These are phyloP conservation scores for Calendula officinalis DNA, from an alignment of 129 eudicot species.

Conservation along the genomic window DNA sequence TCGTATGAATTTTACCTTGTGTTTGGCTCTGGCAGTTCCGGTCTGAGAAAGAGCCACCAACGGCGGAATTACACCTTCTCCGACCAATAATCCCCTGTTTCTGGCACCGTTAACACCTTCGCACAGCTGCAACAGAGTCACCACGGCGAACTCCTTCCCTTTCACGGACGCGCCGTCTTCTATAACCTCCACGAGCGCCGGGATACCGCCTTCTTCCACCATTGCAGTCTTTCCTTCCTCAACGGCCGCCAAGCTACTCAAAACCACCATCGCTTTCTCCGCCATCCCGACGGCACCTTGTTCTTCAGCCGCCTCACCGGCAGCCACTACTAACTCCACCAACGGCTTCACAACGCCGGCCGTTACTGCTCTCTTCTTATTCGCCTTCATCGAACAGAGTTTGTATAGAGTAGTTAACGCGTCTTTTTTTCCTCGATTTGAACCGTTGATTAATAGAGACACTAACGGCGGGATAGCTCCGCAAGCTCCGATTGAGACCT, in stretches of 20 bases:
- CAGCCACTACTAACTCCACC: conserved; percentile 63
- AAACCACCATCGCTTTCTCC: conserved; percentile 89
- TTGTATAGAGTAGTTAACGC: conserved; percentile 89
- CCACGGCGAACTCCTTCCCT: conserved; percentile 84
- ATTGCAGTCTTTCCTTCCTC: conserved; percentile 67
- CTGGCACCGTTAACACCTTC: conserved; percentile 45
- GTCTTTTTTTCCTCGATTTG: conserved; percentile 77
- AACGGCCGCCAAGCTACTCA: conserved; percentile 60
- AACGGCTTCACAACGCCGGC: conserved; percentile 85
- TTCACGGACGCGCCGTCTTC: conserved; percentile 67
- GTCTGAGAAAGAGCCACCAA: conserved; percentile 80
- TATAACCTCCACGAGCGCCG: conserved; percentile 71
- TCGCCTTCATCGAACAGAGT: conserved; percentile 63
- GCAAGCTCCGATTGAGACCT: conserved; percentile 77
- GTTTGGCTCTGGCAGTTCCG: conserved; percentile 75
- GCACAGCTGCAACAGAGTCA: conserved; percentile 64
- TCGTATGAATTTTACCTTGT: conserved; percentile 60
- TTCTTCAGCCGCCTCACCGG: conserved; percentile 44
- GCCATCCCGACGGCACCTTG: conserved; percentile 67
- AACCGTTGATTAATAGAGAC: conserved; percentile 54
- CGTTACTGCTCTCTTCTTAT: conserved; percentile 77
- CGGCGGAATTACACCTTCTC: conserved; percentile 95
- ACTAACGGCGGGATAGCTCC: conserved; percentile 95
- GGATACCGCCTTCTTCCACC: conserved; percentile 72
- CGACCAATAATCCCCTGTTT: conserved; percentile 70